Evolutionary conservation across 257 asterid species (phyloP), one percentile per base, ranked within the genome.

Genomic region (Gynochthodes officinalis): DNA sequence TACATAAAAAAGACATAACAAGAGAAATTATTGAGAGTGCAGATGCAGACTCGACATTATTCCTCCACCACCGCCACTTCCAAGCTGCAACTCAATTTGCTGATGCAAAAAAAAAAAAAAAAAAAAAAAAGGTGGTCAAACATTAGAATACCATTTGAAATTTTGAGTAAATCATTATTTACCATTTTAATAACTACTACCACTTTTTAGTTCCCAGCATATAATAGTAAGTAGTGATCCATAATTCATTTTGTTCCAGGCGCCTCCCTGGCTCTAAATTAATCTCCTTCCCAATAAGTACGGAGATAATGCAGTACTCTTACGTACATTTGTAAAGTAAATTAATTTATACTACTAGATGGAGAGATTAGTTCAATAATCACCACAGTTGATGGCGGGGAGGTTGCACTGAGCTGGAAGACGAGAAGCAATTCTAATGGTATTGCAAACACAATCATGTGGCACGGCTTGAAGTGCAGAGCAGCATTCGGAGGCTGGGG

Each of bases 381-480:
- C 21, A 57, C 65, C 9, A 40, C 75, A 77, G 25, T 14, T 46
- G 83, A 87, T 67, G 59, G 86, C 61, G 50, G 90, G 83, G 80
- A 87, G 84, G 81, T 83, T 85, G 90, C 92, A 87, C 28, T 54
- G 86, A 25, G 88, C 16, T 0, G 92, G 90, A 53, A 87, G 78
- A 16, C 75, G 89, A 27, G 84, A 46, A 18, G 86, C 85, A 55
- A 85, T 80, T 60, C 80, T 65, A 15, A 85, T 3, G 37, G 88
- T 80, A 83, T 21, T 80, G 76, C 93, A 87, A 16, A 83, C 59
- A 69, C 86, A 83, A 13, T 75, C 84, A 21, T 54, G 79, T 46
- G 73, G 75, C 52, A 83, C 43, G 28, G 78, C 64, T n/a, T 67
- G 78, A 9, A 79, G 64, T 33, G 80, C 84, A 16, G 19, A 25